Base-by-base conservation (phyloP, 2,329 filamentous ascomycete genomes). In the Apiospora phragmitis region DNA sequence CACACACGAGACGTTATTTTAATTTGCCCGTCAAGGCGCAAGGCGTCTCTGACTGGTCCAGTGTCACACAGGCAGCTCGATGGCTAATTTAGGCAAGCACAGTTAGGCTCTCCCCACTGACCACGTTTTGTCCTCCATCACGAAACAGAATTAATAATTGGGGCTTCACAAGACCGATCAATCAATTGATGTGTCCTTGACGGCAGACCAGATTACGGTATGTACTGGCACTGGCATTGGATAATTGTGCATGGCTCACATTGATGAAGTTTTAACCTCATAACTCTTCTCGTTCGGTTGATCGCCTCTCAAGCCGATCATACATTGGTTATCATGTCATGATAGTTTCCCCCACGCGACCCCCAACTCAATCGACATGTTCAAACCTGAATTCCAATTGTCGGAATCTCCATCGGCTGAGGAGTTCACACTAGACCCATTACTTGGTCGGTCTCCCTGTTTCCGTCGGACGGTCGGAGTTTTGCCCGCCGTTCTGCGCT, bases 391-490 rank as follows among this genome's bases (percentile, higher is more conserved):
- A 59, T 59, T 59, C 51, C 51, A 59, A 35, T 59, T 59, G 29
- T 59, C 51, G 51, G 51, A 59, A 59, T 59, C 55, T n/a, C 55
- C 55, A 62, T 62, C 55, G 55, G 32, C 55, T 62, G 32, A 35
- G 55, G 32, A 62, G 18, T 32, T 62, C 32, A 38, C 55, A 32
- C 55, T 62, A 62, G 55, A 21, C 51, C 29, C 16, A 32, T 35
- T 59, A 16, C 51, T 59, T 35, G 51, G 29, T 59, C 35, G 16
- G 49, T 55, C 49, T 55, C 49, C 55, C 55, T 32, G 55, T 38
- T 38, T 62, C 55, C 55, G 55, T 62, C 32, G 55, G 55, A 38
- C 55, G 32, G 55, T 62, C 32, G 55, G 55, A 38, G 55, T 62
- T 8, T 38, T 38, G 55, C 55, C 55, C 29, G 51, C 51, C 35